Evolutionary conservation across 345 rosid genomes (phyloP), one percentile per base, ranked within the genome.

Genomic region (Iberis pinnata): DNA sequence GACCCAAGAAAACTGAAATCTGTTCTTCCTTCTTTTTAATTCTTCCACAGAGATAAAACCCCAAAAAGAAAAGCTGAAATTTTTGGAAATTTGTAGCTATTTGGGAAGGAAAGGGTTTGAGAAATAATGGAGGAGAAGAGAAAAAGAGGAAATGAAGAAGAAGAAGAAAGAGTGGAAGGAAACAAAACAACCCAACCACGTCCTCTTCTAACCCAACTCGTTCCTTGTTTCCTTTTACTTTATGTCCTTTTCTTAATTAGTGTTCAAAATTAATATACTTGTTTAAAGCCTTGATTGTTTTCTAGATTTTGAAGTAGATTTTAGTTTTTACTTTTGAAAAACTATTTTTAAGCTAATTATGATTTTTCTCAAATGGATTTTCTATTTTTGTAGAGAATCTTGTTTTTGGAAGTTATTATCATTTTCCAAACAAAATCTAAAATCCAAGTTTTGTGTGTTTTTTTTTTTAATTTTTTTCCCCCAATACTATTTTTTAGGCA

Each of bases 141-240:
- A 24, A 12, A 15, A 33, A 20, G 43, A 51, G 60, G 52, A 64
- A 64, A 59, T 24, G 61, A 60, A 53, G 62, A 67, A 60, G 65
- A 67, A 60, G 60, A 60, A 60, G 4, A 32, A 12, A 60, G 67
- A 67, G 67, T 54, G 47, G 62, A 60, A 60, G 62, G 52, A 66
- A 29, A 32, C 47, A 56, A 58, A 66, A 48, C 62, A 67, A 53
- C 52, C 47, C 72, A 60, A 60, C 67, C 67, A 67, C 72, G 72
- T 60, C 67, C 42, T 52, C 58, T 41, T 60, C 66, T 46, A 32
- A 46, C 65, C 58, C 57, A 59, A 59, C 65, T 53, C 44, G 33
- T 25, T 42, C 53, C 25, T 26, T 49, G 37, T 41, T 42, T 50
- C 12, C 55, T 52, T 40, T 54, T 60, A 22, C 45, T 40, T 54